Conservation (phyloP, 176 grass and related monocot genomes). For the Triticum timopheevii region DNA sequence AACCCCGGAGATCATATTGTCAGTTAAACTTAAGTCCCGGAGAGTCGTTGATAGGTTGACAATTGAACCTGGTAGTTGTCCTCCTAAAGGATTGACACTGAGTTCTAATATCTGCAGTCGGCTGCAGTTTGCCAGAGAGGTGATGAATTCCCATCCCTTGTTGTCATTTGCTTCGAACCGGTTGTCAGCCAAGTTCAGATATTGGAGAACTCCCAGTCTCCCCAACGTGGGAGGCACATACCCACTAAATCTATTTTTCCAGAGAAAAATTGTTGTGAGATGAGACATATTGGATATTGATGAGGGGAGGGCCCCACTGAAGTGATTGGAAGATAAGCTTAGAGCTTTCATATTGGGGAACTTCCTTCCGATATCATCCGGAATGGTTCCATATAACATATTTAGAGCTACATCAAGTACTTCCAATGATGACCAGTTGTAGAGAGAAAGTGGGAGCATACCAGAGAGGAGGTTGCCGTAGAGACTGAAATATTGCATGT, state of each 20-base stretch:
- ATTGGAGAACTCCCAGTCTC: too few species aligned
- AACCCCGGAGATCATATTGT: not conserved
- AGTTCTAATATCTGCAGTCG: not conserved
- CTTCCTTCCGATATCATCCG: not conserved
- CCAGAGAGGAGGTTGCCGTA: not conserved
- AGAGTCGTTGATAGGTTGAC: not conserved
- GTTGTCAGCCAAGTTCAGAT: not conserved
- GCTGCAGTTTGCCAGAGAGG: slow-evolving; percentile 11
- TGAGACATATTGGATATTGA: slow-evolving; percentile 4
- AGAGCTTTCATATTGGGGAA: not conserved
- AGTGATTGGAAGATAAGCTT: not conserved
- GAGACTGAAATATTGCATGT: not conserved
- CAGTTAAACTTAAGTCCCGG: not conserved
- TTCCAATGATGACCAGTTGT: not conserved
- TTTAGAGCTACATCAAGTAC: not conserved
- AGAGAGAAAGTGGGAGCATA: not conserved
- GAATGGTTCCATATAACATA: not conserved
- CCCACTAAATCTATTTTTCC: not conserved
- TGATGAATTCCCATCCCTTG: slow-evolving; percentile 28
- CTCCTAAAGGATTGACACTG: not conserved
- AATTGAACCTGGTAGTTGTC: not conserved
- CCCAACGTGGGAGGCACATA: not conserved
- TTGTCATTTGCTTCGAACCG: not conserved
- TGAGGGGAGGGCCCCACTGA: not conserved
- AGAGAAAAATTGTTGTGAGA: not conserved